phyloP scores from a whole-genome alignment of 2,329 filamentous ascomycete genomes.

The Ciborinia camelliae region DNA sequence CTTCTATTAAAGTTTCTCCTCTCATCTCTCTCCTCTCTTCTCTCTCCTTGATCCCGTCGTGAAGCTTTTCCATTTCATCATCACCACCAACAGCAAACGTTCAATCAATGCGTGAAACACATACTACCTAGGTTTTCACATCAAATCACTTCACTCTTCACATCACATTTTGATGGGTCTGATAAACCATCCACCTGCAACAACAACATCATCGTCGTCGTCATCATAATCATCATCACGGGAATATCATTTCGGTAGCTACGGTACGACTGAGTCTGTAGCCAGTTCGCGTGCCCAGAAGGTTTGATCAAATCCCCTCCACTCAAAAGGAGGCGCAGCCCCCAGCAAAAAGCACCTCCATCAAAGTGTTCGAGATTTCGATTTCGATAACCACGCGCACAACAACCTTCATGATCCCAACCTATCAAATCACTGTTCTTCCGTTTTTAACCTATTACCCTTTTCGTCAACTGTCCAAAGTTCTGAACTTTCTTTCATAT shows the following conservation, averaged over 20 bases:
- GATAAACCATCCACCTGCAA: too few relatives aligned
- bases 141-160: too few relatives aligned
- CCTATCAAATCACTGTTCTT: not conserved
- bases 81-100: too few relatives aligned
- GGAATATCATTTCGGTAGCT: not conserved
- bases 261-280: too few relatives aligned
- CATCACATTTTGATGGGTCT: not conserved
- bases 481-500: not conserved
- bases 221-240: not conserved
- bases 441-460: not conserved
- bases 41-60: not conserved
- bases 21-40: not conserved
- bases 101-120: not conserved
- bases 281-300: not conserved
- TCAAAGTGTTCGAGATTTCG: not conserved
- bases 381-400: constrained; percentile 7
- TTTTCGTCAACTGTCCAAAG: not conserved
- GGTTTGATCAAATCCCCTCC: constrained; percentile 2
- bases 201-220: not conserved
- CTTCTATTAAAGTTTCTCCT: too few relatives aligned
- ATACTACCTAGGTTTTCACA: too few relatives aligned
- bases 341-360: not conserved
- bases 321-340: constrained; percentile 16
- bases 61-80: not conserved
- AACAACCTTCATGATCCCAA: constrained; percentile 8